A percentile compares a stretch with the other conserved stretches of the same genome.
phyloP scores from a whole-genome alignment of 208 protist genomes.

The Trypanosoma grayi region DNA sequence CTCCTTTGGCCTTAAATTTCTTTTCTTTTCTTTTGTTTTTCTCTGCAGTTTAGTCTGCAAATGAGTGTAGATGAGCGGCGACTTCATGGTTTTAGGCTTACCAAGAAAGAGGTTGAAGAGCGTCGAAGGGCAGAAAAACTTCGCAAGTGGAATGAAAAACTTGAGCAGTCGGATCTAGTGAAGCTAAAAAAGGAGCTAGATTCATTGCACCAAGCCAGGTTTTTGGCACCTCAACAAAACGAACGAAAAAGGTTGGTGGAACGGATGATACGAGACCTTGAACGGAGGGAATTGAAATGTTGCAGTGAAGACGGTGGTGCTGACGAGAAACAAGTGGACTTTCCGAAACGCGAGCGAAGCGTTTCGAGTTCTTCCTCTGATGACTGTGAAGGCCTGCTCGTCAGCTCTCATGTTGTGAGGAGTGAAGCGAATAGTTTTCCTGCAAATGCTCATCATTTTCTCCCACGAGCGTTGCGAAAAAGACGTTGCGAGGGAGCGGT shows the following conservation, averaged over 20 bases:
- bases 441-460: conserved; percentile 18
- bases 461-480: conserved; percentile 28
- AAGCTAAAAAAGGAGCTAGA: conserved; percentile 60
- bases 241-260: conserved; percentile 63
- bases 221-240: conserved; percentile 69
- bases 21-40: not conserved
- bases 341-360: not conserved
- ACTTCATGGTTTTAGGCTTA: conserved; percentile 55
- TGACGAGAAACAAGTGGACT: not conserved
- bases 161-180: conserved; percentile 41
- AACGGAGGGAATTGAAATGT: not conserved
- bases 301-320: not conserved
- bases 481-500: not conserved
- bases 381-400: conserved; percentile 10
- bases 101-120: conserved; percentile 40
- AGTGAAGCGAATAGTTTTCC: not conserved
- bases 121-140: conserved; percentile 44
- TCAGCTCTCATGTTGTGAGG: not conserved
- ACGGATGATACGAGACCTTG: conserved; percentile 44
- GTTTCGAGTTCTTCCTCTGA: conserved; percentile 8
- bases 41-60: not conserved
- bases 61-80: conserved; percentile 26
- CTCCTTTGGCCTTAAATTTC: not conserved
- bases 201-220: conserved; percentile 42
- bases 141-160: conserved; percentile 48